A percentile compares a stretch with the other conserved stretches of the same genome.
Conservation (phyloP, 768 basidiomycete genomes). For the Lentinus brumalis region DNA sequence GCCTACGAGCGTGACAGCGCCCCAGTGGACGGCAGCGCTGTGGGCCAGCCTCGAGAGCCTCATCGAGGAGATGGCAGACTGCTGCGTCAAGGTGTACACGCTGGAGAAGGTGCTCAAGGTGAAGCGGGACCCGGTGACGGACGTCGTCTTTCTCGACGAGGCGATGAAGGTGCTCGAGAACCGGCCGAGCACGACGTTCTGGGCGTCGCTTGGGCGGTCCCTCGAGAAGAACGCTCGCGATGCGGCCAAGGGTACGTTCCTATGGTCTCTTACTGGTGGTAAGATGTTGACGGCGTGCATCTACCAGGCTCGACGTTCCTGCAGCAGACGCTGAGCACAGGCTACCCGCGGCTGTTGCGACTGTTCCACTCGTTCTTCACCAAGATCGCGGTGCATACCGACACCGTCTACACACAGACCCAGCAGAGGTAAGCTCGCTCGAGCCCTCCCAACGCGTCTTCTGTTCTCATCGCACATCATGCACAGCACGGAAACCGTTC, state of each 20-base stretch:
- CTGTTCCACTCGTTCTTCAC: conserved; percentile 97
- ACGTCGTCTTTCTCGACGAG: conserved; percentile 85
- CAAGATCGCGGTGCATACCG: conserved; percentile 93
- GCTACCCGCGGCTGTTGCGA: conserved; percentile 85
- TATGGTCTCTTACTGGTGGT: not conserved
- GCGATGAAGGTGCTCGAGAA: conserved; percentile 90
- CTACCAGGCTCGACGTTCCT: conserved; percentile 82
- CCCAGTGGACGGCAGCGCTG: conserved; percentile 81
- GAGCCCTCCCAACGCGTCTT: not conserved
- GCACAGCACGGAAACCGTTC: conserved; percentile 84
- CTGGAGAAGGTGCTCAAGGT: conserved; percentile 91
- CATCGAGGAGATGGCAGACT: conserved; percentile 85
- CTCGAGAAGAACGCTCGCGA: conserved; percentile 85
- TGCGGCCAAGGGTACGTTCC: conserved; percentile 65
- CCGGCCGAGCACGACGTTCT: conserved; percentile 90
- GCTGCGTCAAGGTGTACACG: conserved; percentile 94
- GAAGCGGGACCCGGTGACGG: conserved; percentile 81
- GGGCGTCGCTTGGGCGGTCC: conserved; percentile 78
- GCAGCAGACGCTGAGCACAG: conserved; percentile 83
- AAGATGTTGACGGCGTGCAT: not conserved
- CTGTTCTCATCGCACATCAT: not conserved
- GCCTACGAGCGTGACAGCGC: conserved; percentile 84
- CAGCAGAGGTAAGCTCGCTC: conserved; percentile 71
- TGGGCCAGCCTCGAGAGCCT: conserved; percentile 83
- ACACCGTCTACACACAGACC: conserved; percentile 83